These are phyloP conservation scores for Magnaporthiopsis incrustans DNA, from an alignment of 2,329 filamentous ascomycete genomes.

Conservation along the genomic window DNA sequence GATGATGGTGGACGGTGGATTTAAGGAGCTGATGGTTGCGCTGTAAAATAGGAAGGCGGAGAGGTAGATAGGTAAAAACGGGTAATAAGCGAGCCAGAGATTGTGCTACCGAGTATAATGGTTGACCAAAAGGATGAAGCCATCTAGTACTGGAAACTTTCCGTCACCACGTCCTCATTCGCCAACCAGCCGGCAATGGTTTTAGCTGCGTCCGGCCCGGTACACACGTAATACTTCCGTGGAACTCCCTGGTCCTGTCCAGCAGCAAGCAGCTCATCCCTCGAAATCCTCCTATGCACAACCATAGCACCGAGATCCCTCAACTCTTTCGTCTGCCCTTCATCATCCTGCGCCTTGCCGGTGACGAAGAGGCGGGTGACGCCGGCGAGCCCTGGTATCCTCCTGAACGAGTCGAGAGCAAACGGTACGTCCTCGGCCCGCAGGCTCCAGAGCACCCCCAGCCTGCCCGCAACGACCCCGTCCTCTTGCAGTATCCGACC, in stretches of 20 bases:
- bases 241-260: slow-evolving; percentile 24
- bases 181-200: slow-evolving; percentile 42
- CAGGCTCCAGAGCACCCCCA: slow-evolving; percentile 64
- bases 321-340: slow-evolving; percentile 25
- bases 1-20: background rate
- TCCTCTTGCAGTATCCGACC: slow-evolving; percentile 30
- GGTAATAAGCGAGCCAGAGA: no score
- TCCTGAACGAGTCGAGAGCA: slow-evolving; percentile 49
- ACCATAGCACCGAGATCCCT: slow-evolving; percentile 27
- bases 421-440: slow-evolving; percentile 53
- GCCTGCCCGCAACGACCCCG: slow-evolving; percentile 15
- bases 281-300: slow-evolving; percentile 28
- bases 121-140: no score
- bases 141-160: slow-evolving; percentile 52
- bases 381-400: slow-evolving; percentile 40
- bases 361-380: slow-evolving; percentile 60
- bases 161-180: slow-evolving; percentile 45
- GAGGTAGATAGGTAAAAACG: no score
- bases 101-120: no score
- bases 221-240: slow-evolving; percentile 43
- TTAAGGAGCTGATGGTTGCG: background rate
- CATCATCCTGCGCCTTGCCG: slow-evolving; percentile 23
- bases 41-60: no score
- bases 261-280: slow-evolving; percentile 31
- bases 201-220: slow-evolving; percentile 32